A percentile compares a stretch with the other conserved stretches of the same genome.
Conservation (phyloP, 2,329 filamentous ascomycete species). For the Claviceps spartinae region DNA sequence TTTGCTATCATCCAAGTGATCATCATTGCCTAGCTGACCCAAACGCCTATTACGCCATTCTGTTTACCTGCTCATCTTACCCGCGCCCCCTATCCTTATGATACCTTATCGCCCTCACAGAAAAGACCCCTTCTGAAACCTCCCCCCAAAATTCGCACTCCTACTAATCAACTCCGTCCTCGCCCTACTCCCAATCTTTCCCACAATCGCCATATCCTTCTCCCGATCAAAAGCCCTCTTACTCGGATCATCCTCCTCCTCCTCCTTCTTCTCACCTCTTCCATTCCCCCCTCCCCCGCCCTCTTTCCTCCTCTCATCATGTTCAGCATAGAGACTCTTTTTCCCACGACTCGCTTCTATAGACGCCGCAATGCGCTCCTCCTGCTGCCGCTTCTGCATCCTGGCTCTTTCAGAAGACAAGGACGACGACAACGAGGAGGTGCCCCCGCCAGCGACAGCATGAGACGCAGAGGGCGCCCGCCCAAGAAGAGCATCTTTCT, state of each 20-base stretch:
- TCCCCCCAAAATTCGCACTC: conserved; percentile 66
- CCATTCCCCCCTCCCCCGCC: conserved; percentile 34
- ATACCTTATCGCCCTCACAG: conserved; percentile 21
- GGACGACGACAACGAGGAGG: conserved; percentile 13
- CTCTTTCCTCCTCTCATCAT: conserved; percentile 22
- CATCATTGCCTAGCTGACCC: no score
- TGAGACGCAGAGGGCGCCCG: conserved; percentile 30
- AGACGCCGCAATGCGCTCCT: conserved; percentile 31
- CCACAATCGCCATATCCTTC: conserved; percentile 78
- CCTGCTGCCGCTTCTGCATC: conserved; percentile 44
- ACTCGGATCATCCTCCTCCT: conserved; percentile 89
- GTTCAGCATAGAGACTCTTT: conserved; percentile 46
- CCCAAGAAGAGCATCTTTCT: conserved; percentile 74
- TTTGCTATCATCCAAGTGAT: no score
- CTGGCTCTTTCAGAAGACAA: conserved; percentile 13
- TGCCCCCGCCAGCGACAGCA: conserved; percentile 23
- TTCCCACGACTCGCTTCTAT: conserved; percentile 41
- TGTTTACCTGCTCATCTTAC: no score
- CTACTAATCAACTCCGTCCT: conserved; percentile 66
- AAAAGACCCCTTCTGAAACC: conserved; percentile 66
- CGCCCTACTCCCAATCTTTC: conserved; percentile 58
- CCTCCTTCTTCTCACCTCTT: conserved; percentile 32
- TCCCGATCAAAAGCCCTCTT: conserved; percentile 78
- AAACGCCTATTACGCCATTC: no score
- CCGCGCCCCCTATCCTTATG: no score